phyloP scores from a whole-genome alignment of 257 asterid species.

The Nicotiana otophora region DNA sequence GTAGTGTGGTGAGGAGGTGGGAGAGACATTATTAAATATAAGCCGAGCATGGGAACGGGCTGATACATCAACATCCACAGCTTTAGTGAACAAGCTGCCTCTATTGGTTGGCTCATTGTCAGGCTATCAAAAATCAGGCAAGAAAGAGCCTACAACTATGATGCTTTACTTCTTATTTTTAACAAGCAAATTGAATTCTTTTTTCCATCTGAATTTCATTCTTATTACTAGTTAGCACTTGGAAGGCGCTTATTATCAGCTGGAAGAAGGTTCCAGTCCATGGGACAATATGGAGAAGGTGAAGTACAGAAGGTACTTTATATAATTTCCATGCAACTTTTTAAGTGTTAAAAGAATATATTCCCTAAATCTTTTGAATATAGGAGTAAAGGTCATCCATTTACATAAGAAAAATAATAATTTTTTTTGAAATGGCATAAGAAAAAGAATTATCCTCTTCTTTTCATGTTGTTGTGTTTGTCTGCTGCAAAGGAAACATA shows the following conservation, averaged over 20 bases:
- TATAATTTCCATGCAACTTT: background rate
- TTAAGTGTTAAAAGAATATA: background rate
- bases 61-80: conserved; percentile 62
- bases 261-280: conserved; percentile 88
- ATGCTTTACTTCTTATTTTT: background rate
- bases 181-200: conserved; percentile 1
- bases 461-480: background rate
- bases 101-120: conserved; percentile 36
- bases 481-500: background rate
- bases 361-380: background rate
- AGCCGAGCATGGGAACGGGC: conserved; percentile 89
- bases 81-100: conserved; percentile 60
- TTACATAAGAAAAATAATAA: too few species aligned
- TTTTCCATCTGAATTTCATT: conserved; percentile 24
- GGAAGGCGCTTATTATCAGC: conserved; percentile 84
- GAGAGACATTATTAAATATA: conserved; percentile 58
- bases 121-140: conserved; percentile 67
- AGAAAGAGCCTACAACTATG: conserved; percentile 13
- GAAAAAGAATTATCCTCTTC: background rate
- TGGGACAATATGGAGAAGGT: conserved; percentile 92
- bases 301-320: conserved; percentile 68
- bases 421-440: too few species aligned
- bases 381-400: background rate
- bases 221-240: conserved; percentile 64
- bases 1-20: conserved; percentile 87